Conservation (phyloP, 306 rosid species). For the Prunus kanzakura region DNA sequence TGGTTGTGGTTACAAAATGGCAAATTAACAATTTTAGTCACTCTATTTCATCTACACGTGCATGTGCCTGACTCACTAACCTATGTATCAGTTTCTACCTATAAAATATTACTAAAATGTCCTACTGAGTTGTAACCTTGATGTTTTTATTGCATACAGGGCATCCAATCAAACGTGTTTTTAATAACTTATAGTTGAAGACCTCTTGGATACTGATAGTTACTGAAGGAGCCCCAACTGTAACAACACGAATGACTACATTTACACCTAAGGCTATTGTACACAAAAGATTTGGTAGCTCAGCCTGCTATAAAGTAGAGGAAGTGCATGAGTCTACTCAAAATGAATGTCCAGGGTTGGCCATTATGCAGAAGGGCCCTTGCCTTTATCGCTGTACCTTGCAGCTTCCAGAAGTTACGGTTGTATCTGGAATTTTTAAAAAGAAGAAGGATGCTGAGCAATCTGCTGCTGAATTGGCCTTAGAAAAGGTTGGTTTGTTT, state of each 20-base stretch:
- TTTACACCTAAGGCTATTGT: conserved; percentile 75
- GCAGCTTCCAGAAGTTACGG: conserved; percentile 74
- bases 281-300: conserved; percentile 54
- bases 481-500: conserved; percentile 58
- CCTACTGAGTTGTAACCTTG: background rate
- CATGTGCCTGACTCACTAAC: too few species aligned
- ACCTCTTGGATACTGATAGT: conserved; percentile 47
- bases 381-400: conserved; percentile 68
- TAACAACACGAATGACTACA: conserved; percentile 30
- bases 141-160: background rate
- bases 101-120: too few species aligned
- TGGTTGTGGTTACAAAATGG: too few species aligned
- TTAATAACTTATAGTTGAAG: conserved; percentile 11
- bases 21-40: too few species aligned
- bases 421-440: conserved; percentile 63
- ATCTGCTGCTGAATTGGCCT: conserved; percentile 83
- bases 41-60: too few species aligned
- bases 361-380: conserved; percentile 54
- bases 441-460: conserved; percentile 97
- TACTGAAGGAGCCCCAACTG: conserved; percentile 27
- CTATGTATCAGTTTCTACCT: too few species aligned
- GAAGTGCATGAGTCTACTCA: conserved; percentile 59
- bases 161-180: background rate
- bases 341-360: conserved; percentile 71
- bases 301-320: conserved; percentile 62